Percentiles rank a stretch among this genome's conserved stretches.
These are phyloP conservation scores for Hygrophoropsis aurantiaca DNA, from an alignment of 768 basidiomycete genomes.

Conservation along the genomic window DNA sequence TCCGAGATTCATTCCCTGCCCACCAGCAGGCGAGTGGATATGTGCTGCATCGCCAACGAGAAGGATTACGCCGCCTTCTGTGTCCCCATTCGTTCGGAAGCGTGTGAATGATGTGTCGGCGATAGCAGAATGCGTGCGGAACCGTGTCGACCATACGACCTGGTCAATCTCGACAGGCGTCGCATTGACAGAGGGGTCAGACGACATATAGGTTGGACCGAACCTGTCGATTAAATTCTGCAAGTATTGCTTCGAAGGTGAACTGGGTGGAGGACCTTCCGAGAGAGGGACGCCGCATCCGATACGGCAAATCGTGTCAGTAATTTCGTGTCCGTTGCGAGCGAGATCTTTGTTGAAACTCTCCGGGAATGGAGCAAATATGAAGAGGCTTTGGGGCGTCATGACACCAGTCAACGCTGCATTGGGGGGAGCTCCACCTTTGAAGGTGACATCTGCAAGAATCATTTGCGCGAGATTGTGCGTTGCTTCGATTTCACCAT, in stretches of 20 bases:
- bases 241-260: conserved; percentile 41
- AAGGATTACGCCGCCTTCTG: conserved; percentile 18
- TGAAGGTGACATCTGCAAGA: conserved; percentile 47
- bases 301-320: conserved; percentile 37
- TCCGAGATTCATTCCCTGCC: conserved; percentile 56
- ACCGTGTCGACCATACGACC: conserved; percentile 46
- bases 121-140: conserved; percentile 43
- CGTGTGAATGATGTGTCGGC: conserved; percentile 39
- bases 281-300: conserved; percentile 36
- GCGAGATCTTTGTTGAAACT: conserved; percentile 20
- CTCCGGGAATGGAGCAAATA: conserved; percentile 37
- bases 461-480: conserved; percentile 40
- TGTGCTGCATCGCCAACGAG: conserved; percentile 50
- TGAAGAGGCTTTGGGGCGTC: conserved; percentile 31
- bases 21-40: conserved; percentile 51
- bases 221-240: conserved; percentile 43
- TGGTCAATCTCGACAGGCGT: conserved; percentile 33
- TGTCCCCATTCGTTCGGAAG: conserved; percentile 13
- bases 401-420: conserved; percentile 20
- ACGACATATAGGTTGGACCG: conserved; percentile 34
- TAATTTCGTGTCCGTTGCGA: conserved; percentile 4
- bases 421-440: conserved; percentile 1
- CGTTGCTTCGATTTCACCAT: conserved; percentile 16
- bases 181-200: conserved; percentile 34
- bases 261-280: conserved; percentile 34